These are phyloP conservation scores for Exophiala oligosperma DNA, from an alignment of 2,329 filamentous ascomycete genomes.

Conservation along the genomic window DNA sequence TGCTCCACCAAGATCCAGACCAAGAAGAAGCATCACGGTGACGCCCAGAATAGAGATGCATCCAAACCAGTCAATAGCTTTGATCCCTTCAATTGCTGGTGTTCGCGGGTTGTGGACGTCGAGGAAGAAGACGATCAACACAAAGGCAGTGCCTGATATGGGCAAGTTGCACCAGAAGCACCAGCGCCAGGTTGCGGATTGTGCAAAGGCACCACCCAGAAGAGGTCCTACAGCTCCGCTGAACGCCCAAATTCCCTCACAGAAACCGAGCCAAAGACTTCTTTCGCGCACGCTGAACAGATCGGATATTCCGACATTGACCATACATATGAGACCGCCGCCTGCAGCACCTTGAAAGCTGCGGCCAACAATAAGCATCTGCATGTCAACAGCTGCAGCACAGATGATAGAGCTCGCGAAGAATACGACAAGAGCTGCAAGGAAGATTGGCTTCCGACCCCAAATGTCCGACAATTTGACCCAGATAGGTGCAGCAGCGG, in stretches of 20 bases:
- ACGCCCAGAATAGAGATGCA: constrained; percentile 68
- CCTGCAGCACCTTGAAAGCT: constrained; percentile 56
- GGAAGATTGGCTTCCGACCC: constrained; percentile 56
- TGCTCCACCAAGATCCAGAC: constrained; percentile 80
- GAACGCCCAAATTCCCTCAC: constrained; percentile 56
- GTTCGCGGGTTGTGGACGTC: constrained; percentile 58
- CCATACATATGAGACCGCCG: constrained; percentile 54
- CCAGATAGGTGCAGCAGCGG: constrained; percentile 70
- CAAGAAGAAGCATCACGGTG: constrained; percentile 82
- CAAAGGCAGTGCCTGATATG: constrained; percentile 49
- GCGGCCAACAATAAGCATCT: constrained; percentile 55
- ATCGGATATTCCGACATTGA: constrained; percentile 57
- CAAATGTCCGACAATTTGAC: constrained; percentile 61
- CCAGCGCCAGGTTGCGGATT: constrained; percentile 51
- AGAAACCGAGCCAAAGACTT: constrained; percentile 52
- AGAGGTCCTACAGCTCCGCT: constrained; percentile 55
- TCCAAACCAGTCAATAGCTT: constrained; percentile 58
- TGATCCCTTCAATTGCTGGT: constrained; percentile 38
- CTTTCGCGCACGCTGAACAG: constrained; percentile 53
- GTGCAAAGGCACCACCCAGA: constrained; percentile 52
- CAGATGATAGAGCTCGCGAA: constrained; percentile 52
- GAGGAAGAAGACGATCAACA: constrained; percentile 53
- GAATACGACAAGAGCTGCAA: constrained; percentile 52
- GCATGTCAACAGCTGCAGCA: constrained; percentile 48
- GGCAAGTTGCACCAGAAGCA: constrained; percentile 59